A percentile compares a stretch with the other conserved stretches of the same genome.
Evolutionary conservation across 345 rosid species (phyloP).

Genomic region (Reutealis trisperma): DNA sequence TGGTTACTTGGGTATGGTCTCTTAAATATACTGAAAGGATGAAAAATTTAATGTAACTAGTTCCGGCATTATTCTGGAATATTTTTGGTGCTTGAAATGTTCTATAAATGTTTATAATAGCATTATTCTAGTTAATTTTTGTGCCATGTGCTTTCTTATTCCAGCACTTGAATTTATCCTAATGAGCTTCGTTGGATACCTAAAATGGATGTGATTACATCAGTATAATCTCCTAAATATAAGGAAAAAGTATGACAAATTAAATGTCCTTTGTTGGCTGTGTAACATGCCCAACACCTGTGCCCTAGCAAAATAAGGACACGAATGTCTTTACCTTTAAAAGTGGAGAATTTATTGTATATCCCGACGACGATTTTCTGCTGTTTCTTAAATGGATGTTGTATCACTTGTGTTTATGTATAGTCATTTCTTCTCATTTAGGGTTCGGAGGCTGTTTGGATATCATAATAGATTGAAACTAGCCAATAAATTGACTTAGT

Average conservation of each 20-base stretch:
- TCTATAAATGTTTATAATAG: background rate
- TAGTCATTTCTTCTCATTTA: background rate
- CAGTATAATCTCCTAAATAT: background rate
- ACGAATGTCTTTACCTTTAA: background rate
- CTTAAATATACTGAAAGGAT: background rate
- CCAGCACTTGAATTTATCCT: background rate
- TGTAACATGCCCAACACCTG: background rate
- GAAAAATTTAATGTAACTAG: background rate
- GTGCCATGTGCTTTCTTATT: background rate
- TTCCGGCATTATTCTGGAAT: background rate
- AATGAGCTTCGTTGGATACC: background rate
- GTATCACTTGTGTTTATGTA: background rate
- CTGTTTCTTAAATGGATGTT: background rate
- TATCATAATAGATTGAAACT: background rate
- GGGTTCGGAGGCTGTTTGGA: background rate
- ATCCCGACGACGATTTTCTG: background rate
- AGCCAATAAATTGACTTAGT: background rate
- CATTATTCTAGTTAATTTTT: background rate
- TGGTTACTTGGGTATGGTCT: slow-evolving; percentile 1
- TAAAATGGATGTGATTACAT: background rate
- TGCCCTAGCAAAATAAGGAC: background rate
- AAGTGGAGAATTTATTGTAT: background rate
- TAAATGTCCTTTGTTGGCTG: no score
- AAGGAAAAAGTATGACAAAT: background rate
- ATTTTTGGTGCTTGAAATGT: background rate